Evolutionary conservation across 768 basidiomycete genomes (phyloP).

Genomic region (Podaxis sp.): DNA sequence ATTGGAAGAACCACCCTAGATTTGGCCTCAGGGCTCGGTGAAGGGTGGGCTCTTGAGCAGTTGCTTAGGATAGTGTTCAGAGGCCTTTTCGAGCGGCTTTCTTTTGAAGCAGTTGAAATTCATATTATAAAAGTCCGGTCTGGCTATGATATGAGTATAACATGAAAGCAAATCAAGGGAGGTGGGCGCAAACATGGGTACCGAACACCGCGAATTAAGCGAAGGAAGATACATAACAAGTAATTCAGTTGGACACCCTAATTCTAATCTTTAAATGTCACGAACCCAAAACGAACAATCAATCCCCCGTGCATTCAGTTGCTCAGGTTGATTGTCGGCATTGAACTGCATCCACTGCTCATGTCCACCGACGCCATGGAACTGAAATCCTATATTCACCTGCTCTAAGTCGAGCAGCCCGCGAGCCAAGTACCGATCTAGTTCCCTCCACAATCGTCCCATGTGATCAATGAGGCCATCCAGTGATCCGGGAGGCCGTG

Average conservation of each 20-base stretch:
- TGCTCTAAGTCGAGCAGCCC: background rate
- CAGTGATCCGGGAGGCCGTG: background rate
- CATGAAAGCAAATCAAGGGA: background rate
- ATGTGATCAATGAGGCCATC: background rate
- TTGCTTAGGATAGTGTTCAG: background rate
- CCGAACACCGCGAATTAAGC: background rate
- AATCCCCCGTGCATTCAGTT: conserved; percentile 4
- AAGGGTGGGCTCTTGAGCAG: background rate
- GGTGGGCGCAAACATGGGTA: background rate
- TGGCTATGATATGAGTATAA: background rate
- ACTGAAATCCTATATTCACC: conserved; percentile 8
- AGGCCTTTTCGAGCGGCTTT: background rate
- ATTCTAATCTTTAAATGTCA: conserved; percentile 6
- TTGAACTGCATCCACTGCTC: conserved; percentile 11
- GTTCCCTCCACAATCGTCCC: conserved; percentile 4
- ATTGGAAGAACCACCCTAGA: conserved; percentile 5
- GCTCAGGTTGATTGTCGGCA: conserved; percentile 3
- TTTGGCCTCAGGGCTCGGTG: background rate
- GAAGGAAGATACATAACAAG: background rate
- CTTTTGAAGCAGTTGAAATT: background rate
- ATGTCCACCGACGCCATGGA: conserved; percentile 8
- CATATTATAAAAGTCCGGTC: background rate
- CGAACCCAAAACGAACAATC: conserved; percentile 14
- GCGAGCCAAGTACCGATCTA: conserved; percentile 3
- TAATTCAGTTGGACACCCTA: background rate